phyloP scores from a whole-genome alignment of 768 basidiomycete species.

The Vishniacozyma victoriae region DNA sequence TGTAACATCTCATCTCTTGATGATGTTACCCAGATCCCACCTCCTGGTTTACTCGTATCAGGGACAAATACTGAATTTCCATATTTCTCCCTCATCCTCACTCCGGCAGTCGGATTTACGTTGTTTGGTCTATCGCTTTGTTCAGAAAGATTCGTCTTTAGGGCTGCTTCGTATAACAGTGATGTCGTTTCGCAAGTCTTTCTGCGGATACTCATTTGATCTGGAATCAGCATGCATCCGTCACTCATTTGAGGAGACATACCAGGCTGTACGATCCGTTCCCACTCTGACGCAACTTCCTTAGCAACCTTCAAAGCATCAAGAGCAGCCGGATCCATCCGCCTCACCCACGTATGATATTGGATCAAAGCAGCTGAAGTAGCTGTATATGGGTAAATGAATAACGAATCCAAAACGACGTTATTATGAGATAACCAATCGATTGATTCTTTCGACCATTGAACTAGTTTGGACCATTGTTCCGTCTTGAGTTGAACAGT shows the following conservation, averaged over 20 bases:
- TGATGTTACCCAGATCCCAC: conserved; percentile 72
- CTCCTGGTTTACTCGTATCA: conserved; percentile 75
- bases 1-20: background rate
- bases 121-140: conserved; percentile 56
- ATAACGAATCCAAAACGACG: conserved; percentile 74
- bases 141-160: conserved; percentile 53
- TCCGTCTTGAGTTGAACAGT: conserved; percentile 77
- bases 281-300: conserved; percentile 82
- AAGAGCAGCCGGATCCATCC: conserved; percentile 69
- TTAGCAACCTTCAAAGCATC: conserved; percentile 69
- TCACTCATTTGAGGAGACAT: too few species aligned
- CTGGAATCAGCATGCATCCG: conserved; percentile 9
- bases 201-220: conserved; percentile 89
- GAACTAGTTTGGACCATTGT: conserved; percentile 68
- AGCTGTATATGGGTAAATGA: conserved; percentile 77
- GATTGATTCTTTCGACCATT: conserved; percentile 70
- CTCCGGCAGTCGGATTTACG: conserved; percentile 73
- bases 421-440: conserved; percentile 85
- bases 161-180: conserved; percentile 87
- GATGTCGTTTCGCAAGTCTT: conserved; percentile 87
- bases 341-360: conserved; percentile 89
- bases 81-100: conserved; percentile 38
- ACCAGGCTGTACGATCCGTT: conserved; percentile 72
- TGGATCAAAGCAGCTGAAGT: conserved; percentile 87
- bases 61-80: conserved; percentile 62